Evolutionary conservation across 2,329 filamentous ascomycete genomes (phyloP), one percentile per base, ranked within the genome.

Genomic region (Aureobasidium sp.): DNA sequence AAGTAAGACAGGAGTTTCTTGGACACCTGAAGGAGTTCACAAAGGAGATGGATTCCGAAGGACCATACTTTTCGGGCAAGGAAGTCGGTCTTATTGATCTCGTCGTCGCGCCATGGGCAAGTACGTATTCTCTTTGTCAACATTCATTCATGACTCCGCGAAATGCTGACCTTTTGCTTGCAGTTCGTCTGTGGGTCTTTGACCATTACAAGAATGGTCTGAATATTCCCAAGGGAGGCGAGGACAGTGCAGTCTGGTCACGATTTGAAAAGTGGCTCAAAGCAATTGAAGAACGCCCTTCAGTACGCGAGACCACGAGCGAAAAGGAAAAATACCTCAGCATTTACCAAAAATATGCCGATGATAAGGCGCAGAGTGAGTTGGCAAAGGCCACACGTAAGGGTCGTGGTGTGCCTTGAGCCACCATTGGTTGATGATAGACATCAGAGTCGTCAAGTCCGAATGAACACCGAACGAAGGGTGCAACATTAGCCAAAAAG

Each of bases 21-120:
- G 72, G 68, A 0, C 78, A 83, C 52, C 72, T 92, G 50, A 82
- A 81, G 69, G 77, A 82, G 1, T 83, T 91, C 49, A 80, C 81
- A 0, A 71, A 73, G 44, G 84, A 88, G 70, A 87, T 90, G 82
- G 78, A 85, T 61, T 60, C 73, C 0, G 66, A 75, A 8, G 85
- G 85, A 0, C 88, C 88, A 0, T 92, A 82, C 74, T 92, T 91
- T 69, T 70, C 86, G 0, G 88, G 88, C 1, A 71, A 76, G 0
- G 75, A 80, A 42, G 81, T 90, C n/a, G 81, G 81, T 60, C 73
- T 91, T 22, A 82, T 90, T 15, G 89, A 93, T 71, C 77, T 91
- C 27, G 81, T 84, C 64, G 75, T 91, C 3, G 88, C 85, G 40
- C 89, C 89, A 0, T 92, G 88, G 88, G 85, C 85, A 0, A 81